Evolutionary conservation across 371 early-diverging fungal genomes (phyloP), one percentile per base, ranked within the genome.

Genomic region (Quaeritorhiza haematococci): DNA sequence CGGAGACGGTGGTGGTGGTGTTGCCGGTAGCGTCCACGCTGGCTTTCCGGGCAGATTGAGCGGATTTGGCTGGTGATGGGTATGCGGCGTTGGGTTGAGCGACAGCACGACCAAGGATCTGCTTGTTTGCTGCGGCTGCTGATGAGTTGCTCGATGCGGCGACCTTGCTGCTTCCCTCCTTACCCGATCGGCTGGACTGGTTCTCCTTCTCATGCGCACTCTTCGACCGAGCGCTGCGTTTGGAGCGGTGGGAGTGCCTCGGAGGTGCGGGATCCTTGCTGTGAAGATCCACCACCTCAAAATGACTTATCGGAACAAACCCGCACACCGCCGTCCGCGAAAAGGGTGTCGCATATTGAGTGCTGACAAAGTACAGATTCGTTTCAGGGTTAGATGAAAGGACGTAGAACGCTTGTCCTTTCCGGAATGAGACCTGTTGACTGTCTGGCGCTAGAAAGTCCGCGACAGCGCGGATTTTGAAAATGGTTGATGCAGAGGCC

Each of bases 311-410:
- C 8, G 75, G 75, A 1, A 74, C 75, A 33, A 69, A 56, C n/a
- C 75, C 75, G 32, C 59, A 69, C 41, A 71, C 72, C 27, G 75
- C 75, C 1, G 66, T 69, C 34, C 75, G 55, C 6, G 75, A 55
- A 51, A 74, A 74, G n/a, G 75, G 75, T 4, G 71, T 71, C 28
- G 75, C 69, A 49, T 66, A 74, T 64, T 74, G 71, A 26, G 75
- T 74, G 38, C 61, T 61, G 33, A 74, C 75, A 69, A 74, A 74
- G 61, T 69, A 74, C 46, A 62, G 29, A 21, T 63, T 64, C 17
- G 49, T 53, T 15, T 53, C 58, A 24, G 58, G 32, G 62, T 71
- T 66, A 45, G 64, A 56, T 27, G 66, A 57, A 35, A 74, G 61
- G 34, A 68, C 74, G 51, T 64, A 65, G 49, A 69, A 65, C 6